Evolutionary conservation across 306 rosid species (phyloP).

Genomic region (Sicyos edulis): DNA sequence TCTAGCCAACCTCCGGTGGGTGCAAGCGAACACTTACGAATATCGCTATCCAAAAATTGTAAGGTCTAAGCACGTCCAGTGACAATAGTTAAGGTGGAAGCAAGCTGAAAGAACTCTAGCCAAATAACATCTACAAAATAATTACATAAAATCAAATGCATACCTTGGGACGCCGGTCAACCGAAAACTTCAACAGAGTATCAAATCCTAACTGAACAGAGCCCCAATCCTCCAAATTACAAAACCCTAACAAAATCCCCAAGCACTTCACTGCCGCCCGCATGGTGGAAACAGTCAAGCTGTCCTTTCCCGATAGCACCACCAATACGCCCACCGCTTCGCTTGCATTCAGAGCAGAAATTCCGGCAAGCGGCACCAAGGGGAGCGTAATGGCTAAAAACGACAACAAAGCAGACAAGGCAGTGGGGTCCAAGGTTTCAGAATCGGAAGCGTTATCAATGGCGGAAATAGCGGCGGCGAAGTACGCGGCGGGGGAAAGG

Average conservation of each 20-base stretch:
- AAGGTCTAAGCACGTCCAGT: no score
- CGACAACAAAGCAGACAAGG: conserved; percentile 55
- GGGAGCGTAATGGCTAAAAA: conserved; percentile 63
- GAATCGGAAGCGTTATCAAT: conserved; percentile 35
- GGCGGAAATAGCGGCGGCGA: conserved; percentile 60
- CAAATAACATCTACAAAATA: no score
- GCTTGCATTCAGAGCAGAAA: conserved; percentile 38
- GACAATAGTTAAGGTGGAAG: no score
- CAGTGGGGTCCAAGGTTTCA: conserved; percentile 42
- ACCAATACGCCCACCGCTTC: conserved; percentile 46
- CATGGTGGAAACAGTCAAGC: conserved; percentile 42
- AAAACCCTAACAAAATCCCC: conserved; percentile 66
- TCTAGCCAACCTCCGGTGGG: no score
- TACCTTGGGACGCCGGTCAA: conserved; percentile 86
- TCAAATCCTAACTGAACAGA: conserved; percentile 58
- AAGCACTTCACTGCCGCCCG: conserved; percentile 73
- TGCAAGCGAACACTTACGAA: no score
- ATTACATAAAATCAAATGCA: neutral
- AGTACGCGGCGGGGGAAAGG: conserved; percentile 57
- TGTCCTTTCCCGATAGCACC: conserved; percentile 35
- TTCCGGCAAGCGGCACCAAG: conserved; percentile 33
- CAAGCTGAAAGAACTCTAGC: no score
- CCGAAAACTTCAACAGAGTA: conserved; percentile 58
- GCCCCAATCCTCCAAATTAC: conserved; percentile 76
- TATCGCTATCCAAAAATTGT: no score